A percentile compares a stretch with the other conserved stretches of the same genome.
phyloP scores from a whole-genome alignment of 305 asterid species.

The Solanum hybrid region DNA sequence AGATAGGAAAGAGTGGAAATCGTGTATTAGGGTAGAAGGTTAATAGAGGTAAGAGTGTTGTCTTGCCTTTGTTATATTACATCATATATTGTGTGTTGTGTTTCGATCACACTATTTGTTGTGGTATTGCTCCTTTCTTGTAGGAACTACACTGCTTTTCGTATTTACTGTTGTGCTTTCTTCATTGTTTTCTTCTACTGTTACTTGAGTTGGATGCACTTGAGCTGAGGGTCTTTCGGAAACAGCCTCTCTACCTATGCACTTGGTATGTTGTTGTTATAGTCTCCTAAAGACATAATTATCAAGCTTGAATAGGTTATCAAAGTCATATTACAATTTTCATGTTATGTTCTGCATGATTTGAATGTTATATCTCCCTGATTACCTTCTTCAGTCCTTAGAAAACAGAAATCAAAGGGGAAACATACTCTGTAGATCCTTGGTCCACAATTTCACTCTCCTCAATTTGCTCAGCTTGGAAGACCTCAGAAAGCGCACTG shows the following conservation, averaged over 20 bases:
- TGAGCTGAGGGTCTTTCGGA: not conserved
- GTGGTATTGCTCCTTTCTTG: not conserved
- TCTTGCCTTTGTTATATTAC: not conserved
- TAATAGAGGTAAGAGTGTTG: not conserved
- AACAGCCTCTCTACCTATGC: not conserved
- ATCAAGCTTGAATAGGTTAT: not conserved
- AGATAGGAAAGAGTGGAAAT: not conserved
- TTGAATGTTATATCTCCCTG: not conserved
- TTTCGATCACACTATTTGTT: not conserved
- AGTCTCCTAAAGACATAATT: not conserved
- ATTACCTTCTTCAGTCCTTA: not conserved
- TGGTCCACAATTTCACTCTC: constrained; percentile 28
- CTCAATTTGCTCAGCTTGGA: constrained; percentile 29
- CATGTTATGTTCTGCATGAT: not conserved
- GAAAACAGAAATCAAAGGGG: not conserved
- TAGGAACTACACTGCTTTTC: not conserved
- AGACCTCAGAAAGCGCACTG: constrained; percentile 35
- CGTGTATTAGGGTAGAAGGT: not conserved
- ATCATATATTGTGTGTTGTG: not conserved
- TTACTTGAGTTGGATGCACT: not conserved
- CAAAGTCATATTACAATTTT: not conserved
- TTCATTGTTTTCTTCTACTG: not conserved
- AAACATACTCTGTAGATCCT: constrained; percentile 36
- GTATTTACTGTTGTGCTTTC: not conserved
- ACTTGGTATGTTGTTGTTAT: not conserved